phyloP scores from a whole-genome alignment of 2,329 filamentous ascomycete species.

The Sordariomycetes sp. region DNA sequence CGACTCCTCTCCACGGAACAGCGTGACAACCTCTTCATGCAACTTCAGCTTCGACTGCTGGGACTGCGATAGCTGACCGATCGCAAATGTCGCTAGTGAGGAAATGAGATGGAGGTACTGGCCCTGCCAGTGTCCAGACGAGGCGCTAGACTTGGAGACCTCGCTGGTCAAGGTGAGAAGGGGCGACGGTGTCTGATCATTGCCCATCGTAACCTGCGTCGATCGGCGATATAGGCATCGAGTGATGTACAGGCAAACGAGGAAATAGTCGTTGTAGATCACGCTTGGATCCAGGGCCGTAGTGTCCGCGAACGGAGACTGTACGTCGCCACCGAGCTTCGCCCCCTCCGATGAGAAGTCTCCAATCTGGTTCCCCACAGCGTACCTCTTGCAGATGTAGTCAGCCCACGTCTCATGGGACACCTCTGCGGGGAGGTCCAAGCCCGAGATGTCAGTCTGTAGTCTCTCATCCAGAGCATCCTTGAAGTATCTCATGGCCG shows the following conservation, averaged over 20 bases:
- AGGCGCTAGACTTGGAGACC: slow-evolving; percentile 14
- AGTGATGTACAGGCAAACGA: slow-evolving; percentile 21
- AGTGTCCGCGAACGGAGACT: neutral
- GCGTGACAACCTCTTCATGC: slow-evolving; percentile 18
- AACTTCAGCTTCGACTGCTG: slow-evolving; percentile 19
- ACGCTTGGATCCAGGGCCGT: slow-evolving; percentile 9
- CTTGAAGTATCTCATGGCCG: slow-evolving; percentile 20
- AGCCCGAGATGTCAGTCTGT: slow-evolving; percentile 5
- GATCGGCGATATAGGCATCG: slow-evolving; percentile 26
- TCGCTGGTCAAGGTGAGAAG: slow-evolving; percentile 18
- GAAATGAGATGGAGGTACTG: slow-evolving; percentile 22
- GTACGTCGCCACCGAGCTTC: neutral
- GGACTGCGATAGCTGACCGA: slow-evolving; percentile 21
- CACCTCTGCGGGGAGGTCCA: slow-evolving; percentile 7
- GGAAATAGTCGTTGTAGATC: slow-evolving; percentile 22
- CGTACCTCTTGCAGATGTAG: slow-evolving; percentile 14
- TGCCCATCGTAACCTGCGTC: slow-evolving; percentile 15
- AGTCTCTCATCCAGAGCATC: slow-evolving; percentile 21
- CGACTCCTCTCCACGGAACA: slow-evolving; percentile 18
- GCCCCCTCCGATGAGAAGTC: neutral
- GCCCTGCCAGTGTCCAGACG: slow-evolving; percentile 11
- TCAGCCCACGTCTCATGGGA: slow-evolving; percentile 13
- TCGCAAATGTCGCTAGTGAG: slow-evolving; percentile 19
- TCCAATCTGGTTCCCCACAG: slow-evolving; percentile 12
- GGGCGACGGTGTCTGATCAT: slow-evolving; percentile 7